Evolutionary conservation across 2,329 filamentous ascomycete genomes (phyloP), one percentile per base, ranked within the genome.

Genomic region (Chrysosporium keratinophilum): DNA sequence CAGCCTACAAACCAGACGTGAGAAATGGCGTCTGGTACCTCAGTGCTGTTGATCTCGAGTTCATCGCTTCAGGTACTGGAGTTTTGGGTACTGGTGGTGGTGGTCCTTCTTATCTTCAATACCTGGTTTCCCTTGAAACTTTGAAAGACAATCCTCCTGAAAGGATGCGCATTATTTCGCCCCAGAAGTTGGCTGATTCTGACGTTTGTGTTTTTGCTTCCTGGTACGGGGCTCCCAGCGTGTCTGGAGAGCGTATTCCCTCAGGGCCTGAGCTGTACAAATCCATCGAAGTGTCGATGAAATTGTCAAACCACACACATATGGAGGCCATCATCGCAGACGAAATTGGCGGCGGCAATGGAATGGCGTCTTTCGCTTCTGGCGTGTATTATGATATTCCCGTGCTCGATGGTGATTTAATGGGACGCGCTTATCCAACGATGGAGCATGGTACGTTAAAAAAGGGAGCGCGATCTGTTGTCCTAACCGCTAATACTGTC

Each of bases 401-500:
- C 1, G 68, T 69, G 23, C 66, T 75, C 10, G 74, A 76, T 52
- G 73, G 69, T 6, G 74, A 76, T 57, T 68, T 73, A 64, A 76
- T 76, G 74, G 74, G 56, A 28, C 42, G 56, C 14, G 56, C 56
- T 7, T 57, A 55, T 48, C 56, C 56, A 6, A 52, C 52, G 6
- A 57, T 57, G 41, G 52, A 53, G 51, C 56, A 57, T 20, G 49
- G 55, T 57, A 54, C 7, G 55, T 50, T 42, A 28, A 11, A 10
- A 23, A 31, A 2, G 9, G 7, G 28, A 35, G 9, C 35, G 12
- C 35, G 11, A 39, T 34, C n/a, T 23, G 20, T 14, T 5, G 11
- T 20, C 3, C 1, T n/a, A n/a, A 15, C 47, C 14, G n/a, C 55
- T 57, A 34, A 57, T 20, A n/a, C 7, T 43, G 1, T 17, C 14